Percentiles rank a stretch among this genome's conserved stretches.
Conservation (phyloP, 1,284 basidiomycete genomes). For the Heterobasidion occidentale region DNA sequence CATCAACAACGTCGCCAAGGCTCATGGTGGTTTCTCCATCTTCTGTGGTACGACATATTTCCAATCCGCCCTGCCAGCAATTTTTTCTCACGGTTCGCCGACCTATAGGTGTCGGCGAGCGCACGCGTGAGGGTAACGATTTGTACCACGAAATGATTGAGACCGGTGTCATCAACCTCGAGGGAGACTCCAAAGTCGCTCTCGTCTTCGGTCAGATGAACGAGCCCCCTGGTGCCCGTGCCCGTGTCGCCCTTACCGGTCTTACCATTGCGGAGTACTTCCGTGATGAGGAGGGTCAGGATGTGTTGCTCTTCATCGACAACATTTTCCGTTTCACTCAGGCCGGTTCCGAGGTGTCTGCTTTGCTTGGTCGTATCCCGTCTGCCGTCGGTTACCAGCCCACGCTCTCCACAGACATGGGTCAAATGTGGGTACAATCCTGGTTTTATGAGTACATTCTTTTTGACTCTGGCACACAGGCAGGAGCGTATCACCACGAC, state of each 20-base stretch:
- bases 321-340: conserved; percentile 99
- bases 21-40: conserved; percentile 99
- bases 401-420: conserved; percentile 99
- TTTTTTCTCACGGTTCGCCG: conserved; percentile 4
- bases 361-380: conserved; percentile 98
- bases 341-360: conserved; percentile 99
- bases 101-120: conserved; percentile 87
- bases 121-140: conserved; percentile 99
- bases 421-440: conserved; percentile 78
- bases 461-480: conserved; percentile 32
- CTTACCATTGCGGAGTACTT: conserved; percentile 99
- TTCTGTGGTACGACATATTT: conserved; percentile 77
- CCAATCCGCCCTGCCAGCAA: background rate
- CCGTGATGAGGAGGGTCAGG: conserved; percentile 99
- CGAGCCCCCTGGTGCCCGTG: conserved; percentile 99
- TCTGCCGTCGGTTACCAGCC: conserved; percentile 99
- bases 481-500: conserved; percentile 99
- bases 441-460: conserved; percentile 1
- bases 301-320: conserved; percentile 99
- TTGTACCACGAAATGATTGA: conserved; percentile 99
- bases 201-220: conserved; percentile 99
- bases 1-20: conserved; percentile 99
- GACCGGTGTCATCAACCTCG: conserved; percentile 99
- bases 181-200: conserved; percentile 99
- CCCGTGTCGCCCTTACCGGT: conserved; percentile 98